Evolutionary conservation across 2,329 filamentous ascomycete species (phyloP), one percentile per base, ranked within the genome.

Genomic region (Penicillium sp.): DNA sequence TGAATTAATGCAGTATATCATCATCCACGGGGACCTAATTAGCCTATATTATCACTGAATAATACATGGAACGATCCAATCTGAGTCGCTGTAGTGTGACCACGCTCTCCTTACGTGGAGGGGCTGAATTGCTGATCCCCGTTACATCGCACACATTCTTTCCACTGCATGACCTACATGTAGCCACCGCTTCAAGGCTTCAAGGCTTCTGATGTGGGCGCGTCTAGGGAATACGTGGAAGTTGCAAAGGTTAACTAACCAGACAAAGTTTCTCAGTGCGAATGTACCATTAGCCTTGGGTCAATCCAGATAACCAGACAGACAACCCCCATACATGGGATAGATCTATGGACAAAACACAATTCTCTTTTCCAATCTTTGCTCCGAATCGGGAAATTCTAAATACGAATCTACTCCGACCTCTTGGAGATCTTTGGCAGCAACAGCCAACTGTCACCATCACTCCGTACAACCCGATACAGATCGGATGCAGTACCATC

Each of bases 361-460:
- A 31, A 16, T 34, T 3, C 16, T 16, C 31, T 18, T 34, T 6
- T 34, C 31, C 16, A 18, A 34, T 18, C 31, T 9, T 16, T 34
- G 16, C 31, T 34, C 31, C 11, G 28, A 40, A 40, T 40, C 42
- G 26, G 10, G 35, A 34, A 18, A 18, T 37, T 20, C 18, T 4
- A 20, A 20, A 22, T 4, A 37, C n/a, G 3, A 22, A 14, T 18
- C 22, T 47, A 78, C 49, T 78, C 75, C 5, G 63, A 69, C 59
- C 73, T 69, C 69, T 79, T 79, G 44, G 62, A 65, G 38, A 74
- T 66, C 53, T 64, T 72, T 1, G 79, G 78, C 59, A 82, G 58
- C 3, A 66, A 62, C 13, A 70, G 60, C 78, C 78, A 82, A 48
- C 73, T 74, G 10, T 66, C 24, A 75, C 55, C 79, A 82, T 82